Percentiles rank a stretch among this genome's conserved stretches.
These are phyloP conservation scores for Blastomyces parvus DNA, from an alignment of 2,329 filamentous ascomycete genomes.

Conservation along the genomic window DNA sequence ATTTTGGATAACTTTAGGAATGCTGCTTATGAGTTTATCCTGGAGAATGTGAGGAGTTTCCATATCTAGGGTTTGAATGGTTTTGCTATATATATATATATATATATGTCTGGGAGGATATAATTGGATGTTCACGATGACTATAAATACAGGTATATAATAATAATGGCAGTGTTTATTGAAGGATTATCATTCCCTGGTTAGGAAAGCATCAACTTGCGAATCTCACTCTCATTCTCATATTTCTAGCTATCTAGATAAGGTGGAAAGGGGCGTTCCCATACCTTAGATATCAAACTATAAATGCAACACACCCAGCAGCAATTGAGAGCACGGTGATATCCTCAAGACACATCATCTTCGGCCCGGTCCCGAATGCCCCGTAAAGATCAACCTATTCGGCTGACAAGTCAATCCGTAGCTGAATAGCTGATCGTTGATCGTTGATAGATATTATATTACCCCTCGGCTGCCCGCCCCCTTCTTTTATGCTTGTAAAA, in stretches of 20 bases:
- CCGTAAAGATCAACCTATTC: too few species aligned
- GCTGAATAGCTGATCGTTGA: too few species aligned
- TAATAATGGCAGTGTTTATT: background rate
- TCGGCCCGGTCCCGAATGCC: too few species aligned
- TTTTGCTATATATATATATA: background rate
- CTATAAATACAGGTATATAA: background rate
- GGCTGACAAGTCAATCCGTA: too few species aligned
- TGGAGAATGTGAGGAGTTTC: slow-evolving; percentile 18
- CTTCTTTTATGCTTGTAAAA: too few species aligned
- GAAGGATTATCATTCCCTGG: background rate
- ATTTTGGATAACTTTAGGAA: slow-evolving; percentile 42
- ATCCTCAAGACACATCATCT: too few species aligned
- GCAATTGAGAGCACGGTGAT: background rate
- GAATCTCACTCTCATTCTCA: background rate
- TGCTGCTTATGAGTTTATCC: slow-evolving; percentile 37
- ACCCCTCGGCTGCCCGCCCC: too few species aligned
- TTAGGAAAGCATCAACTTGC: background rate
- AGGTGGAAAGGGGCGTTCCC: too few species aligned
- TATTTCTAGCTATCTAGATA: background rate
- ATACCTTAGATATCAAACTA: background rate
- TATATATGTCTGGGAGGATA: background rate
- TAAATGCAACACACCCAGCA: background rate
- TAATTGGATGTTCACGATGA: background rate
- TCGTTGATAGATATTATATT: too few species aligned
- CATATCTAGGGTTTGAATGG: slow-evolving; percentile 8